Percentiles rank a stretch among this genome's conserved stretches.
Conservation (phyloP, 345 rosid species). For the Durio zibethinus region DNA sequence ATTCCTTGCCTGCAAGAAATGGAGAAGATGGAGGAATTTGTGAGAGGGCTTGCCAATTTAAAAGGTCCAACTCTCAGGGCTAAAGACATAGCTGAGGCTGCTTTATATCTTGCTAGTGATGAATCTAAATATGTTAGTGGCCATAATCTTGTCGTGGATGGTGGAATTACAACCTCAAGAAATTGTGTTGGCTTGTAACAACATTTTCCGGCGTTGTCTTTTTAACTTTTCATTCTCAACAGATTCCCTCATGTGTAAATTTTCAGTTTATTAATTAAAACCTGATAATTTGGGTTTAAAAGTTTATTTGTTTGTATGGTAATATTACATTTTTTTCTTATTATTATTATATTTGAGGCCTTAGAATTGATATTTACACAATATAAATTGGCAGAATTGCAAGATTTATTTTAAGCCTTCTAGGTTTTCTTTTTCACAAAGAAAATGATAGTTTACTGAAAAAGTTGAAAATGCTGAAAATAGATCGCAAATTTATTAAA, state of each 20-base stretch:
- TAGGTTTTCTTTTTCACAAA: too few relatives aligned
- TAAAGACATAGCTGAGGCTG: conserved; percentile 12
- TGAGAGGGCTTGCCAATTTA: conserved; percentile 8
- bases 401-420: too few relatives aligned
- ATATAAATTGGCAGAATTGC: too few relatives aligned
- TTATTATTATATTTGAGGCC: too few relatives aligned
- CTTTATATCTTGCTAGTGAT: conserved; percentile 8
- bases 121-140: conserved; percentile 15
- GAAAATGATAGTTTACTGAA: too few relatives aligned
- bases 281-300: background rate
- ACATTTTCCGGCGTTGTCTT: too few relatives aligned
- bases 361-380: too few relatives aligned
- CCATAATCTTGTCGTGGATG: conserved; percentile 10
- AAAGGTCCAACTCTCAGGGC: conserved; percentile 3
- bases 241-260: background rate
- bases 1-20: background rate
- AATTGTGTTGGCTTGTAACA: conserved; percentile 8
- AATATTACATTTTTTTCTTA: too few relatives aligned
- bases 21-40: conserved; percentile 11
- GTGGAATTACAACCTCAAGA: conserved; percentile 2
- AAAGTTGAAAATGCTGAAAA: too few relatives aligned
- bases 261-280: background rate
- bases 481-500: too few relatives aligned
- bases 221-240: too few relatives aligned
- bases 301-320: background rate